Evolutionary conservation across 2,329 filamentous ascomycete genomes (phyloP), one percentile per base, ranked within the genome.

Genomic region (Seiridium cupressi): DNA sequence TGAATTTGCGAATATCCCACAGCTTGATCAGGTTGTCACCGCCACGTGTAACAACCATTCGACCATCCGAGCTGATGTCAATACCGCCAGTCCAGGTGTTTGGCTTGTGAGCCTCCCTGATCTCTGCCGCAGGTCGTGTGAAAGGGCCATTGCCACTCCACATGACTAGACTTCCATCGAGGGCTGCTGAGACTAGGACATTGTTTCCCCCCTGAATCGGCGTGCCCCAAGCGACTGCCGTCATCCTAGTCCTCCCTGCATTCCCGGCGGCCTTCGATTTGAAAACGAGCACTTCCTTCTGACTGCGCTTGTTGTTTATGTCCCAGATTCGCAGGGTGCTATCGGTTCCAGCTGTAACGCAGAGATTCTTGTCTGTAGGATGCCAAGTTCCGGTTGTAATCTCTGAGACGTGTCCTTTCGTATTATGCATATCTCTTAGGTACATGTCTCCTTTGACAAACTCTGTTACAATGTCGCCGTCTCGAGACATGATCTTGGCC

Each of bases 371-470:
- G 72, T 97, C 89, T 2, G 88, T 88, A 0, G 95, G 95, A 74
- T 94, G 92, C 95, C 95, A 99, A 44, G 89, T 90, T 31, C 92
- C 94, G 31, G 89, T 90, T 3, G 92, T 93, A 46, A 97, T 86
- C 75, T 97, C 95, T 3, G 93, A 93, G 57, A 97, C 88, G 75
- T 99, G 95, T 1, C 95, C 95, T 73, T 97, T 98, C 4, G 95
- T 99, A 73, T 98, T 93, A 76, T 97, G 87, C 90, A 98, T 96
- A 73, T 99, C 95, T 58, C 94, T 86, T 65, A 99, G 78, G 70
- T 99, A 99, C 93, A 98, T 98, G 73, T 99, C 95, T 51, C 95
- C 95, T 77, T 99, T 99, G 66, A 93, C 89, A 65, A 97, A 98
- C 70, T 97, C 93, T 1, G 89, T 89, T 54, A 96, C 69, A 6